Evolutionary conservation across 805 yeast species (phyloP).

Genomic region (Candida takata): DNA sequence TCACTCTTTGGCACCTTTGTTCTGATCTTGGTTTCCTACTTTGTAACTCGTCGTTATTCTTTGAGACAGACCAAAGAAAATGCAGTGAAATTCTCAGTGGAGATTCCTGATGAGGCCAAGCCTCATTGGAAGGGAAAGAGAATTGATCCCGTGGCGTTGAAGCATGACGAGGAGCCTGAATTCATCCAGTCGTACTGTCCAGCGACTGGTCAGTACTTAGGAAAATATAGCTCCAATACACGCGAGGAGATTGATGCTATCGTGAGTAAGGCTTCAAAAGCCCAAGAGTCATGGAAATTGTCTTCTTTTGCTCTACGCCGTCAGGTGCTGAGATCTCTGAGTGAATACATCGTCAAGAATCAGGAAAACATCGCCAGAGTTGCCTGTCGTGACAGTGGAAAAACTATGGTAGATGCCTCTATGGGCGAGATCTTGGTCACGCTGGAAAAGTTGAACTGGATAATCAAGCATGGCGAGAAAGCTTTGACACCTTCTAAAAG

Average conservation of each 20-base stretch:
- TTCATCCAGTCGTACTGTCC: slow-evolving; percentile 87
- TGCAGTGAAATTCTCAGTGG: slow-evolving; percentile 41
- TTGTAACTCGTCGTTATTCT: no score
- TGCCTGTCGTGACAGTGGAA: slow-evolving; percentile 95
- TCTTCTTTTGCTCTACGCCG: slow-evolving; percentile 60
- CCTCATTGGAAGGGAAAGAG: slow-evolving; percentile 92
- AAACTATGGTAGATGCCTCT: slow-evolving; percentile 91
- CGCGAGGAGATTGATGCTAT: slow-evolving; percentile 63
- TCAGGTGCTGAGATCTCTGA: slow-evolving; percentile 62
- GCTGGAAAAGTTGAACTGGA: slow-evolving; percentile 88
- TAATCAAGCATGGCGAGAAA: slow-evolving; percentile 70
- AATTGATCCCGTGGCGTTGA: slow-evolving; percentile 54
- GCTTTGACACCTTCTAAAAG: slow-evolving; percentile 58
- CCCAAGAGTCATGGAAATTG: slow-evolving; percentile 28
- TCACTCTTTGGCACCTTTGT: no score
- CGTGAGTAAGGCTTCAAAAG: slow-evolving; percentile 33
- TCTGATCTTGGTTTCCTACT: no score
- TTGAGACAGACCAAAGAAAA: slow-evolving; percentile 9
- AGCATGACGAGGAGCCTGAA: slow-evolving; percentile 54
- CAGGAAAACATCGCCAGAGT: slow-evolving; percentile 85
- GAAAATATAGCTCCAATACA: slow-evolving; percentile 59
- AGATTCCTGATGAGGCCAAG: slow-evolving; percentile 69
- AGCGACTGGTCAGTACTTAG: slow-evolving; percentile 88
- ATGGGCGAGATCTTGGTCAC: slow-evolving; percentile 97
- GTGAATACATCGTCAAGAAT: slow-evolving; percentile 64